Evolutionary conservation across 371 early-diverging fungal species (phyloP), one percentile per base, ranked within the genome.

Genomic region (Mortierella sp.): DNA sequence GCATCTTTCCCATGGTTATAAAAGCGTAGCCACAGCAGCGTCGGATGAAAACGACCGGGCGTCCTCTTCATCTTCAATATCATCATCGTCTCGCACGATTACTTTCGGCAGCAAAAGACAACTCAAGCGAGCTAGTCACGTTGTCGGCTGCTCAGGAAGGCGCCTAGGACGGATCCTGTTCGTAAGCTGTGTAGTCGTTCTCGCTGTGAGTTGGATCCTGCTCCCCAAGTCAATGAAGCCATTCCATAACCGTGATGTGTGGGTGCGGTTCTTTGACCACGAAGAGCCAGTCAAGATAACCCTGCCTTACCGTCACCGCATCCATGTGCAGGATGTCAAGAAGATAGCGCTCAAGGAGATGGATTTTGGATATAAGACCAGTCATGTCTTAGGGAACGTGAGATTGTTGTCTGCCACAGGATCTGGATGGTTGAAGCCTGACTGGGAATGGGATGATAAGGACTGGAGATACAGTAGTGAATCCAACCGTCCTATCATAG

Each of bases 251-350:
- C 62, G 54, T 1, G 62, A 46, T n/a, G 47, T 58, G 3, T 70
- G 70, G 70, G 34, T 70, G 23, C 56, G 54, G 19, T 70, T 56
- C 37, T 63, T 47, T 28, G 42, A 56, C 19, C 70, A 70, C 14
- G 70, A 57, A 17, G 70, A 70, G n/a, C 28, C 64, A 3, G 32
- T 63, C 53, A 70, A 63, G 30, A 32, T 63, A 46, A 17, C 14
- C 12, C 5, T 70, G 24, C 64, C 70, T 0, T 62, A 31, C 3
- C 34, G 54, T 2, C 41, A 15, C 1, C 34, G 27, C 6, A 44
- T 63, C 15, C 64, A 70, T 43, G 70, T 70, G 7, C 8, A 47
- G 17, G 70, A 70, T 28, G 59, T 70, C 47, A 63, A 63, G 55
- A 51, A 41, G 28, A 19, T 15, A 5, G 70, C 53, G 42, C 8